These are phyloP conservation scores for Ceriops zippeliana DNA, from an alignment of 345 rosid genomes.

Conservation along the genomic window DNA sequence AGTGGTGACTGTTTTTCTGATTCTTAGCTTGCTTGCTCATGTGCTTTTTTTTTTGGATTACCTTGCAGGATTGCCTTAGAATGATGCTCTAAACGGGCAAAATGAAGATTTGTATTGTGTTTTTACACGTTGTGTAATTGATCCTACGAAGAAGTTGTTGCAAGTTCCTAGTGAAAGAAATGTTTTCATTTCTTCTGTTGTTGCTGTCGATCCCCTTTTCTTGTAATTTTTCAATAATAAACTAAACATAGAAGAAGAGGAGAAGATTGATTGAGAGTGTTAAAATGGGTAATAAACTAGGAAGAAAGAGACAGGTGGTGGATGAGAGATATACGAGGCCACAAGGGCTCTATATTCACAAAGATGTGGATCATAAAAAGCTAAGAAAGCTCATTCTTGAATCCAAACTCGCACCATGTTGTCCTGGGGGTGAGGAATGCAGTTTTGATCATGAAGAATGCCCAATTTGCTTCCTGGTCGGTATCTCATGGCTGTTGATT, in stretches of 20 bases:
- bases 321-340: constrained; percentile 90
- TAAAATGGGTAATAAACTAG: constrained; percentile 92
- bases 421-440: constrained; percentile 86
- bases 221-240: neutral
- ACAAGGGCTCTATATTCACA: constrained; percentile 81
- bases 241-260: neutral
- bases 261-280: neutral
- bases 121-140: neutral
- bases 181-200: neutral
- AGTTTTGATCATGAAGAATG: constrained; percentile 83
- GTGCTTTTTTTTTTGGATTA: neutral
- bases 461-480: constrained; percentile 95
- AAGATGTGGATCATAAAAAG: constrained; percentile 95
- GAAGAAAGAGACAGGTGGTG: constrained; percentile 81
- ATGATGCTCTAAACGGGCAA: neutral
- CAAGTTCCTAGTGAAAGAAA: neutral
- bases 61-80: neutral
- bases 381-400: constrained; percentile 88
- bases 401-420: constrained; percentile 97
- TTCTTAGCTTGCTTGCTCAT: neutral
- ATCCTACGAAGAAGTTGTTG: neutral
- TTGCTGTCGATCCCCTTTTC: neutral
- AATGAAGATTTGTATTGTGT: neutral
- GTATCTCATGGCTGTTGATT: constrained; percentile 18
- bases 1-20: neutral